phyloP scores from a whole-genome alignment of 192 early-diverging fungal species.

The Thamnidium elegans region DNA sequence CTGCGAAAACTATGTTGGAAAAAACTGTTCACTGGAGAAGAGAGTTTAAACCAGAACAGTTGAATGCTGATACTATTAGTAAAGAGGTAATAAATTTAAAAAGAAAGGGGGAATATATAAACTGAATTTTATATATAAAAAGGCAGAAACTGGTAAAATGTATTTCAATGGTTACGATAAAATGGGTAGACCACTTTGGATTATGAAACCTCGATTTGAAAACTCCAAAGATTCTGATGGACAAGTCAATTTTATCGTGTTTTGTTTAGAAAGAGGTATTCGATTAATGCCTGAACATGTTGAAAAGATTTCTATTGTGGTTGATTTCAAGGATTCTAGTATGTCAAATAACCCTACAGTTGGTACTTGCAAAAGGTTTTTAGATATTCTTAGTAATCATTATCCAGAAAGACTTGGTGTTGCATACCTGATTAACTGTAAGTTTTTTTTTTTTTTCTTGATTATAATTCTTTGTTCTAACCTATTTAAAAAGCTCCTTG shows the following conservation, averaged over 20 bases:
- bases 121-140: too few relatives aligned
- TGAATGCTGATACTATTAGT: slow-evolving; percentile 9
- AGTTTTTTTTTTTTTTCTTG: neutral
- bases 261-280: slow-evolving; percentile 76
- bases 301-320: slow-evolving; percentile 68
- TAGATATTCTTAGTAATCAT: slow-evolving; percentile 77
- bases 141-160: slow-evolving; percentile 68
- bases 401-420: slow-evolving; percentile 78
- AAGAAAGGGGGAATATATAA: neutral
- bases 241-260: slow-evolving; percentile 80
- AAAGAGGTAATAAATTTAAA: slow-evolving; percentile 31
- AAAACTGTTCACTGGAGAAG: slow-evolving; percentile 27
- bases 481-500: slow-evolving; percentile 59
- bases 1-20: slow-evolving; percentile 18
- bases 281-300: slow-evolving; percentile 68
- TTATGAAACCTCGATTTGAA: slow-evolving; percentile 72
- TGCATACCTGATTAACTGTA: slow-evolving; percentile 1
- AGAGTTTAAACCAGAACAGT: slow-evolving; percentile 19
- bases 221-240: slow-evolving; percentile 68
- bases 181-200: slow-evolving; percentile 66
- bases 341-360: slow-evolving; percentile 66
- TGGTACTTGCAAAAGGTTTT: slow-evolving; percentile 70
- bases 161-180: slow-evolving; percentile 79
- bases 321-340: slow-evolving; percentile 71
- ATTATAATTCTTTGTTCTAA: neutral